A percentile compares a stretch with the other conserved stretches of the same genome.
phyloP scores from a whole-genome alignment of 345 rosid species.

The Erysimum cheiranthoides region DNA sequence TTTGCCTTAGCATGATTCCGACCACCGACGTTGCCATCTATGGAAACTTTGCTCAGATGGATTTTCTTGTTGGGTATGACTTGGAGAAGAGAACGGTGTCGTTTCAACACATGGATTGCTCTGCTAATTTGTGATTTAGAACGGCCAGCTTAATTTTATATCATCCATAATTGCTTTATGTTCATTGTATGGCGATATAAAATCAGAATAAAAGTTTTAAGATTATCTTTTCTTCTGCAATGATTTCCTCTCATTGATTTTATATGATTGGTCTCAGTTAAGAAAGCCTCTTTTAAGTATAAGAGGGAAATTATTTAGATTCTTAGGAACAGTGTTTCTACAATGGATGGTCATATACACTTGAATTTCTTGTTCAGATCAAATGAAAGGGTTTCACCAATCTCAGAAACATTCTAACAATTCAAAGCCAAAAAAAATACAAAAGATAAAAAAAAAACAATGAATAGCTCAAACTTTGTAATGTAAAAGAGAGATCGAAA shows the following conservation, averaged over 20 bases:
- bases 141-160: background rate
- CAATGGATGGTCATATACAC: slow-evolving; percentile 37
- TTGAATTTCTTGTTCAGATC: slow-evolving; percentile 19
- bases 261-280: background rate
- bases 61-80: slow-evolving; percentile 65
- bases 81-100: slow-evolving; percentile 45
- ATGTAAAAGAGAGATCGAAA: slow-evolving; percentile 9
- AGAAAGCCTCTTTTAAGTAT: background rate
- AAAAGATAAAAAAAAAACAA: slow-evolving; percentile 13
- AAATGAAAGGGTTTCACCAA: slow-evolving; percentile 21
- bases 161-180: background rate
- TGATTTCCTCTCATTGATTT: background rate
- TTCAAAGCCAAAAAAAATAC: slow-evolving; percentile 14
- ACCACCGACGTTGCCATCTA: slow-evolving; percentile 40
- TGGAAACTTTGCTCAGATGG: slow-evolving; percentile 60
- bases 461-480: slow-evolving; percentile 29
- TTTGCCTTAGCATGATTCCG: slow-evolving; percentile 54
- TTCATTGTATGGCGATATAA: background rate
- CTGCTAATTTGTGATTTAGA: slow-evolving; percentile 25
- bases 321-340: slow-evolving; percentile 13
- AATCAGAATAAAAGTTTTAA: background rate
- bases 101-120: slow-evolving; percentile 57
- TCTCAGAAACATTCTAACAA: slow-evolving; percentile 23
- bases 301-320: slow-evolving; percentile 11
- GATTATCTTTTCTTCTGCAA: background rate